These are phyloP conservation scores for Botrytis deweyae DNA, from an alignment of 2,329 filamentous ascomycete genomes.

Conservation along the genomic window DNA sequence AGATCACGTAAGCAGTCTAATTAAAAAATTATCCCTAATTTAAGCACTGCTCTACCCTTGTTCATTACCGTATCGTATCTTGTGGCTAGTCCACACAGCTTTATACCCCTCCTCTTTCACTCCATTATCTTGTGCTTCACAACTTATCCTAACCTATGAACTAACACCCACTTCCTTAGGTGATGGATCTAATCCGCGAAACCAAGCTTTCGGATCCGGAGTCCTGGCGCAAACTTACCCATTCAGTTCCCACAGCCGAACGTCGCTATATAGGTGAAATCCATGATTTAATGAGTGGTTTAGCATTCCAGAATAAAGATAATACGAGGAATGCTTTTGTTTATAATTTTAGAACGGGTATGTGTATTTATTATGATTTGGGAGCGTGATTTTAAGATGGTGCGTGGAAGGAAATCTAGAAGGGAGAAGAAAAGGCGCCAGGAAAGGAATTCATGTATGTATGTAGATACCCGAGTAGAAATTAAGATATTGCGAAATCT, in stretches of 20 bases:
- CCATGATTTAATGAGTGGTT: conserved; percentile 67
- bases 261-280: conserved; percentile 81
- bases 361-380: conserved; percentile 83
- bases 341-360: conserved; percentile 86
- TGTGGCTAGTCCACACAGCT: neutral
- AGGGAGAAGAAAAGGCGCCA: neutral
- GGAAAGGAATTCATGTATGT: neutral
- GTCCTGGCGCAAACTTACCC: conserved; percentile 78
- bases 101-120: neutral
- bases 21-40: neutral
- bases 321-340: conserved; percentile 75
- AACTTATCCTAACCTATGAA: neutral
- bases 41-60: neutral
- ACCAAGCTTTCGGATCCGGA: conserved; percentile 78
- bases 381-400: conserved; percentile 36
- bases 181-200: conserved; percentile 68
- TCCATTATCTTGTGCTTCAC: neutral
- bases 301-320: conserved; percentile 60
- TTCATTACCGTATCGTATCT: neutral
- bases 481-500: neutral
- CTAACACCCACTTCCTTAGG: conserved; percentile 2
- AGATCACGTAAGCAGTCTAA: conserved; percentile 59
- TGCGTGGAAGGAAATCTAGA: neutral
- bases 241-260: conserved; percentile 73
- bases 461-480: conserved; percentile 16